Evolutionary conservation across 2,329 filamentous ascomycete species (phyloP), one percentile per base, ranked within the genome.

Genomic region (Immersiporthe knoxdaviesiana): DNA sequence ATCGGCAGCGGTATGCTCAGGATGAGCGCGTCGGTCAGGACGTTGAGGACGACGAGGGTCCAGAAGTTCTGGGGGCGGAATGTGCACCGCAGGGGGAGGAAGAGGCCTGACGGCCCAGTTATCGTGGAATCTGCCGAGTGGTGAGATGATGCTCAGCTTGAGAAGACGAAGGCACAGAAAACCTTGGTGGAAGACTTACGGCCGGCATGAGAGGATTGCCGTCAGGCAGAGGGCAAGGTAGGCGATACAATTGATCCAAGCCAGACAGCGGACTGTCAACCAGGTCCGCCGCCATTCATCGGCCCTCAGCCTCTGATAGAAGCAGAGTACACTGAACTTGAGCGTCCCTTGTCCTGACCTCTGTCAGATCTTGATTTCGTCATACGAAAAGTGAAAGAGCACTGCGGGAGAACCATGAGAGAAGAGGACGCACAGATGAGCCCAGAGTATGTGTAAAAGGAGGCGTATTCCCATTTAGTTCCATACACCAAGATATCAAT

Each of bases 281-380:
- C 44, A 58, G 3, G 65, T 67, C n/a, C 58, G 65, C n/a, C 60
- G 37, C 65, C 68, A 70, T 72, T 74, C 32, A 37, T 74, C 69
- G 1, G 74, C 65, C 1, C 74, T 75, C 1, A 77, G 66, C 8
- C 75, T 73, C 24, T 72, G 72, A 41, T 76, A 77, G 63, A 77
- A 77, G 69, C 74, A 75, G 3, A 77, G 65, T 0, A 76, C 73
- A 8, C 71, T 72, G 52, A 76, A 75, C 68, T 77, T 77, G 8
- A 77, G 35, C 3, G 72, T 68, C 75, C 75, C 75, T 76, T 30
- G 1, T 10, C 1, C 5, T 12, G 8, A 3, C 2, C n/a, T 14
- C 1, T 16, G 3, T 71, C 11, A 73, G 65, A 11, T 12, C 1
- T 44, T 14, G 2, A 3, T 14, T 16, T 2, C 2, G 10, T 1